Evolutionary conservation across 2,329 filamentous ascomycete genomes (phyloP).

Genomic region (Pleurostoma richardsiae): DNA sequence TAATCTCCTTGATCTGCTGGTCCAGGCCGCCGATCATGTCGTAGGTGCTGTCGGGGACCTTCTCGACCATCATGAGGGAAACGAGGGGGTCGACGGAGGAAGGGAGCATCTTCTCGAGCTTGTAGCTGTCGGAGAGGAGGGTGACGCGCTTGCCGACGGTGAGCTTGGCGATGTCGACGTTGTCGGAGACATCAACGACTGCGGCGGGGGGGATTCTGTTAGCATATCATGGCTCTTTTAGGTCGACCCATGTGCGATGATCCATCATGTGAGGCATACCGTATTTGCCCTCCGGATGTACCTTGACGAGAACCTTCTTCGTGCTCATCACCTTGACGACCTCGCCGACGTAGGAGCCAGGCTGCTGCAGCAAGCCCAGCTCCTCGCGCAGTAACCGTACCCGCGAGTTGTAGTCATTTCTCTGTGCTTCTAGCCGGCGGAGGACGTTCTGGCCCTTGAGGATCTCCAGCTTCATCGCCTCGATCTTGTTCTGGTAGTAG

Average conservation of each 20-base stretch:
- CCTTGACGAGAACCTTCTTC: conserved; percentile 98
- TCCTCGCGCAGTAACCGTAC: conserved; percentile 93
- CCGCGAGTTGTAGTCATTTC: conserved; percentile 98
- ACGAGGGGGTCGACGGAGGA: conserved; percentile 98
- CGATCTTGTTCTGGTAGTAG: conserved; percentile 99
- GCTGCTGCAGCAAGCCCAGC: conserved; percentile 91
- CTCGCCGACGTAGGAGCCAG: conserved; percentile 95
- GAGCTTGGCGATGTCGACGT: conserved; percentile 91
- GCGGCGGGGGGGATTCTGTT: conserved; percentile 8
- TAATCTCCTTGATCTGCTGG: conserved; percentile 99
- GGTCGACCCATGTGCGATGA: too few species aligned
- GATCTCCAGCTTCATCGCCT: conserved; percentile 99
- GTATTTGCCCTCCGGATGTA: conserved; percentile 99
- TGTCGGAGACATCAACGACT: conserved; percentile 96
- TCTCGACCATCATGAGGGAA: conserved; percentile 99
- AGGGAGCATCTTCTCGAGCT: conserved; percentile 96
- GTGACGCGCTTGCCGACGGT: conserved; percentile 97
- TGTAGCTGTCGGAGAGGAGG: conserved; percentile 94
- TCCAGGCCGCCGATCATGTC: conserved; percentile 99
- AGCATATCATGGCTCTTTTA: conserved; percentile 2
- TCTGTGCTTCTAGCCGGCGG: conserved; percentile 90
- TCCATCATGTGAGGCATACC: conserved; percentile 51
- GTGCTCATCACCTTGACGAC: conserved; percentile 99
- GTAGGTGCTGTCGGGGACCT: conserved; percentile 98
- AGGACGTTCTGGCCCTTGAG: conserved; percentile 96